phyloP scores from a whole-genome alignment of 306 rosid genomes.

The Rosa chinensis region DNA sequence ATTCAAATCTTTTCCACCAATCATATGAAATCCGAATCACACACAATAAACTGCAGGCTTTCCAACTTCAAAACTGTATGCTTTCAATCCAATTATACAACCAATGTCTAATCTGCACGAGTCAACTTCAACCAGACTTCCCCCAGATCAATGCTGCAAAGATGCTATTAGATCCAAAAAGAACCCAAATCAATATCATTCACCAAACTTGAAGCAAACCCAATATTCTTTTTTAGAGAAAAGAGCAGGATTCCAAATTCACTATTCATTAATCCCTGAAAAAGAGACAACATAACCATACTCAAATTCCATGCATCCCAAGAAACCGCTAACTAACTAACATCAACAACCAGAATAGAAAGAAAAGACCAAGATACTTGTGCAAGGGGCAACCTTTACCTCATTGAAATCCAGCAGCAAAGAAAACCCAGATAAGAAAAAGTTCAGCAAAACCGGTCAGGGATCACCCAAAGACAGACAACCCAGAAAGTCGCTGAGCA shows the following conservation, averaged over 20 bases:
- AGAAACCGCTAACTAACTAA: background rate
- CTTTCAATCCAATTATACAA: slow-evolving; percentile 7
- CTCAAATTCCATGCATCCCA: slow-evolving; percentile 25
- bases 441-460: background rate
- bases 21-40: slow-evolving; percentile 17
- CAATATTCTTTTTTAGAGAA: slow-evolving; percentile 1
- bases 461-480: background rate
- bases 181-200: slow-evolving; percentile 10
- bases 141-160: slow-evolving; percentile 18
- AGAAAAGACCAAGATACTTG: background rate
- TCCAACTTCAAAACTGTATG: slow-evolving; percentile 25
- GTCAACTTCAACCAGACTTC: slow-evolving; percentile 19
- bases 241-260: slow-evolving; percentile 17
- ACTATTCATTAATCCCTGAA: slow-evolving; percentile 21
- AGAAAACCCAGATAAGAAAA: slow-evolving; percentile 25
- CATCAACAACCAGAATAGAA: background rate
- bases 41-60: slow-evolving; percentile 1
- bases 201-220: slow-evolving; percentile 15
- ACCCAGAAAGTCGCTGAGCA: slow-evolving; percentile 13
- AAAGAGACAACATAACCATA: slow-evolving; percentile 14
- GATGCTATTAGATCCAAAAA: slow-evolving; percentile 23
- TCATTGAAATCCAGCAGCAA: slow-evolving; percentile 16
- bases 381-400: slow-evolving; percentile 25
- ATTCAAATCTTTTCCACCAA: slow-evolving; percentile 11
- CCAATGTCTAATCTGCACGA: background rate